Percentiles rank a stretch among this genome's conserved stretches.
Evolutionary conservation across 2,329 filamentous ascomycete species (phyloP).

Genomic region (Pestalotiopsis sp.): DNA sequence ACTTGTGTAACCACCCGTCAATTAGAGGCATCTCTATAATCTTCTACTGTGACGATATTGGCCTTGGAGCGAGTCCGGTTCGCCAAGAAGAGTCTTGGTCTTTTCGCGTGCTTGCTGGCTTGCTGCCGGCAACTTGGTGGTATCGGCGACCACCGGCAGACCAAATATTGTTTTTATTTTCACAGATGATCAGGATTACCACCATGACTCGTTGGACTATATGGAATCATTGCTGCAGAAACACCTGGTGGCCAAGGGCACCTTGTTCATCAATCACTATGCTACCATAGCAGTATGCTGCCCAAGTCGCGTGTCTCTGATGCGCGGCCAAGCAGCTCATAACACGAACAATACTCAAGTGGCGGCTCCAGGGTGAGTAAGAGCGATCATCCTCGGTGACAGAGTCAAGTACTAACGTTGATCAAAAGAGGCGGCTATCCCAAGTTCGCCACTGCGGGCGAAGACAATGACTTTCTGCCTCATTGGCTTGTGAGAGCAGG

Average conservation of each 20-base stretch:
- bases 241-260: conserved; percentile 23
- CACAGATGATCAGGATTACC: conserved; percentile 27
- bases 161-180: conserved; percentile 28
- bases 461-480: conserved; percentile 16
- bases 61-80: background rate
- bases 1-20: background rate
- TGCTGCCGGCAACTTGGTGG: background rate
- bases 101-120: background rate
- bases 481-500: conserved; percentile 15
- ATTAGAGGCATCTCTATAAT: background rate
- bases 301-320: conserved; percentile 23
- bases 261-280: conserved; percentile 26
- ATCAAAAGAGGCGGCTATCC: conserved; percentile 12
- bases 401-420: background rate
- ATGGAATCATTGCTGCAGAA: conserved; percentile 17
- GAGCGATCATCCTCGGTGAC: background rate
- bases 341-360: conserved; percentile 27
- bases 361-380: conserved; percentile 6
- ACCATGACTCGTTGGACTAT: conserved; percentile 17
- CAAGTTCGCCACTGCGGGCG: conserved; percentile 13
- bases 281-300: conserved; percentile 28
- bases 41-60: background rate
- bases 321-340: conserved; percentile 24
- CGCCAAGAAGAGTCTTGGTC: background rate
- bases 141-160: background rate